Evolutionary conservation across 139 green algal species (phyloP), one percentile per base, ranked within the genome.

Genomic region (Picocystis salinarum): DNA sequence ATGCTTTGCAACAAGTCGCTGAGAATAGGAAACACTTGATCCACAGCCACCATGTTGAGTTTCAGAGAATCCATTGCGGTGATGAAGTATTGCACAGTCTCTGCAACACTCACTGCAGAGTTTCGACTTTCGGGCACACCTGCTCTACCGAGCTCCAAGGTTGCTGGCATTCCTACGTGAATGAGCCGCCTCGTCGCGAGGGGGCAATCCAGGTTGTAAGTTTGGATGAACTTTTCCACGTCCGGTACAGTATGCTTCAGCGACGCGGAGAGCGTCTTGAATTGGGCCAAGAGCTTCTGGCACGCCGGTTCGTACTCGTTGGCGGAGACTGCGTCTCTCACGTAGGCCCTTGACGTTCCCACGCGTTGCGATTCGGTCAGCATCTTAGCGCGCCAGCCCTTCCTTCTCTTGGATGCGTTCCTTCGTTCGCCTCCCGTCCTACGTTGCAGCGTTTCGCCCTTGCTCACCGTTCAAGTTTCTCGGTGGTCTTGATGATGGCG

Each of bases 161-260:
- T 92, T 11, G 80, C 80, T 5, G 81, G 77, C 50, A 93, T 62
- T 24, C 82, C 82, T 0, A 55, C 70, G 11, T 79, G 25, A 13
- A 94, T 53, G 11, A 93, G 55, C 3, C 83, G 58, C 2, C 70
- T 74, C 13, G 68, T 50, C 2, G 83, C 83, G 67, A 85, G 76
- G 10, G 83, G 83, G 57, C 83, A 94, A 51, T 93, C 78, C 83
- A 94, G 85, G 62, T 85, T 85, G 69, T 92, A 84, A 10, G 79
- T 58, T 3, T 44, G 30, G 66, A 90, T 84, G 60, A 94, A 94
- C 4, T 55, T 36, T 61, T 90, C 62, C 17, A 93, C 68, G 54
- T 87, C 76, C 7, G 79, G 81, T 17, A 92, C 76, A 50, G 53
- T 67, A 34, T 71, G 52, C 23, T 66, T 65, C 28, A 91, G 56